These are phyloP conservation scores for Ensete ventricosum DNA, from an alignment of 176 grass and related monocot genomes.

Conservation along the genomic window DNA sequence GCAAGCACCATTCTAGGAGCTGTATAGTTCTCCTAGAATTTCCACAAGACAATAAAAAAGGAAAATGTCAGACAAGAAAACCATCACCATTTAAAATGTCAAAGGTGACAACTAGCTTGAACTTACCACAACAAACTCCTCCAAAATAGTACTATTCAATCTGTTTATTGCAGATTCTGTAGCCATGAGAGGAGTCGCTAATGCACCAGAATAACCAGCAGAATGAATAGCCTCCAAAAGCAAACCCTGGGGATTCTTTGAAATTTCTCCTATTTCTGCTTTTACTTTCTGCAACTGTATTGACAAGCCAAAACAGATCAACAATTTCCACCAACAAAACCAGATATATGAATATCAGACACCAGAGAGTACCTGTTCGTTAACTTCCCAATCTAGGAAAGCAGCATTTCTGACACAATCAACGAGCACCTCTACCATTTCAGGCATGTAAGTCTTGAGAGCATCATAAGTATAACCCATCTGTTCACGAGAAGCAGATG, in stretches of 20 bases:
- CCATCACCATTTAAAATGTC: not conserved
- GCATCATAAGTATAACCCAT: constrained; percentile 89
- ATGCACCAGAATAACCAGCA: constrained; percentile 59
- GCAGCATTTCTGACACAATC: constrained; percentile 27
- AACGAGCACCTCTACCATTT: constrained; percentile 17
- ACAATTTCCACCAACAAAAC: not conserved
- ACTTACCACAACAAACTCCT: constrained; percentile 65
- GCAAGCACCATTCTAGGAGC: constrained; percentile 74
- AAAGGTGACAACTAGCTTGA: constrained; percentile 5
- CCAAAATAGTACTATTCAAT: constrained; percentile 42
- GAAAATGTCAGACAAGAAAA: not conserved
- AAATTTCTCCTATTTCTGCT: constrained; percentile 61
- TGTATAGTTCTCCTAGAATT: constrained; percentile 65
- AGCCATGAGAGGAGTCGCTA: constrained; percentile 61
- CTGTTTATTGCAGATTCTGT: constrained; percentile 37
- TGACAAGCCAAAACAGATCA: not conserved
- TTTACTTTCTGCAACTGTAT: constrained; percentile 61
- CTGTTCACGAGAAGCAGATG: constrained; percentile 69
- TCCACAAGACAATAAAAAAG: constrained; percentile 13
- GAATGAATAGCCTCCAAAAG: constrained; percentile 70
- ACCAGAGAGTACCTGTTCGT: constrained; percentile 37
- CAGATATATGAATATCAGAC: not conserved
- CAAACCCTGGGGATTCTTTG: constrained; percentile 61
- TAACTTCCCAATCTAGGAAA: constrained; percentile 51
- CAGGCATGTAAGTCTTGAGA: constrained; percentile 12